Evolutionary conservation across 2,329 filamentous ascomycete genomes (phyloP).

Genomic region (Penicillium sumatraense): DNA sequence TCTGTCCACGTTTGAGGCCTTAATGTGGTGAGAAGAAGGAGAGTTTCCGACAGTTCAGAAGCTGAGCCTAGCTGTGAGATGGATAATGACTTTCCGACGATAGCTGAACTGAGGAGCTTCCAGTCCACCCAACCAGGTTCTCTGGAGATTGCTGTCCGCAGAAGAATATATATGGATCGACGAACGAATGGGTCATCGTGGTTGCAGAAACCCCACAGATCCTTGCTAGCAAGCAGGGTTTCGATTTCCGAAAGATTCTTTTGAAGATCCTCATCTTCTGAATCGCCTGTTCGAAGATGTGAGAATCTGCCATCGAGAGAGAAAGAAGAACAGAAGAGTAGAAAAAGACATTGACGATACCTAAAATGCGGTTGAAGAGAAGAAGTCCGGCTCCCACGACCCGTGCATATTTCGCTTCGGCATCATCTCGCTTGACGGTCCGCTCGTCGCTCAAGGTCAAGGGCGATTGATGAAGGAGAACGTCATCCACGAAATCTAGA

Average conservation of each 20-base stretch:
- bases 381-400: conserved; percentile 68
- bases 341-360: conserved; percentile 34
- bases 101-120: conserved; percentile 68
- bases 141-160: conserved; percentile 56
- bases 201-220: conserved; percentile 63
- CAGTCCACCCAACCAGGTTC: conserved; percentile 59
- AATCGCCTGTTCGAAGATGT: conserved; percentile 33
- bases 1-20: conserved; percentile 76
- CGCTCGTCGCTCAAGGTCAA: conserved; percentile 88
- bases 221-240: conserved; percentile 66
- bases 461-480: conserved; percentile 75
- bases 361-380: conserved; percentile 59
- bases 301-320: background rate
- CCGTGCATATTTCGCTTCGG: conserved; percentile 80
- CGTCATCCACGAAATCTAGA: conserved; percentile 78
- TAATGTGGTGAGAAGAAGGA: conserved; percentile 67
- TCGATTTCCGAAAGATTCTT: conserved; percentile 68
- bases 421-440: conserved; percentile 80
- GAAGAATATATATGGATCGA: conserved; percentile 60
- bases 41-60: conserved; percentile 68
- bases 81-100: conserved; percentile 75
- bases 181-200: conserved; percentile 63
- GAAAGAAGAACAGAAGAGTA: background rate
- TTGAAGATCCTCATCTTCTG: conserved; percentile 56
- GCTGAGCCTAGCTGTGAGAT: conserved; percentile 75